Evolutionary conservation across 129 eudicot genomes (phyloP).

Genomic region (Deinandra increscens): DNA sequence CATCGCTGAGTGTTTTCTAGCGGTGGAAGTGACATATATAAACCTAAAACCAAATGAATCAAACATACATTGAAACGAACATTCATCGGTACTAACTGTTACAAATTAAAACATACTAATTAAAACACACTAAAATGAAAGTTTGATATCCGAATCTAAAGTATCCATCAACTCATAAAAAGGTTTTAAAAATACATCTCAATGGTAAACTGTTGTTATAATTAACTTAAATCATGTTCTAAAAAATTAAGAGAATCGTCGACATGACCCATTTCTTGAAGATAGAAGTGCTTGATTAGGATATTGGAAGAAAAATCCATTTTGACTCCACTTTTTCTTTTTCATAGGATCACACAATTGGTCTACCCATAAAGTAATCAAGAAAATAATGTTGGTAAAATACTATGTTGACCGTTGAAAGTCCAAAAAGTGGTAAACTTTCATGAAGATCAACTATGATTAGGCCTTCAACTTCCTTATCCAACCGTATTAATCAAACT

Average conservation of each 20-base stretch:
- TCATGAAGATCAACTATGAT: constrained; percentile 32
- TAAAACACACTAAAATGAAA: too few species aligned
- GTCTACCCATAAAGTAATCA: constrained; percentile 22
- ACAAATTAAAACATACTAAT: too few species aligned
- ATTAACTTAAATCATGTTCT: not conserved
- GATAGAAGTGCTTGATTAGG: not conserved
- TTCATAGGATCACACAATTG: too few species aligned
- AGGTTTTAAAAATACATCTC: too few species aligned
- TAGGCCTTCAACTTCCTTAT: constrained; percentile 23
- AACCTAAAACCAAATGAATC: too few species aligned
- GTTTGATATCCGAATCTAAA: too few species aligned
- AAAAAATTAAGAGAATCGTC: not conserved
- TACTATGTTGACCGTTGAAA: constrained; percentile 46
- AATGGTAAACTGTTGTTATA: too few species aligned
- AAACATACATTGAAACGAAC: too few species aligned
- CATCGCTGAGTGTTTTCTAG: too few species aligned
- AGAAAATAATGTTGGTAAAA: constrained; percentile 15
- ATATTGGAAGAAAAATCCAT: constrained; percentile 10
- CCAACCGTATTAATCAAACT: constrained; percentile 21
- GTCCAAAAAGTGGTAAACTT: constrained; percentile 15
- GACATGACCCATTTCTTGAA: not conserved
- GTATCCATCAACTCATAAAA: too few species aligned
- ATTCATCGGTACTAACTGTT: too few species aligned
- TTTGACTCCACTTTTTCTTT: constrained; percentile 29
- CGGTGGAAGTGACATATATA: too few species aligned